Conservation (phyloP, 164 flowering plant genomes). For the Umbilicus rupestris region DNA sequence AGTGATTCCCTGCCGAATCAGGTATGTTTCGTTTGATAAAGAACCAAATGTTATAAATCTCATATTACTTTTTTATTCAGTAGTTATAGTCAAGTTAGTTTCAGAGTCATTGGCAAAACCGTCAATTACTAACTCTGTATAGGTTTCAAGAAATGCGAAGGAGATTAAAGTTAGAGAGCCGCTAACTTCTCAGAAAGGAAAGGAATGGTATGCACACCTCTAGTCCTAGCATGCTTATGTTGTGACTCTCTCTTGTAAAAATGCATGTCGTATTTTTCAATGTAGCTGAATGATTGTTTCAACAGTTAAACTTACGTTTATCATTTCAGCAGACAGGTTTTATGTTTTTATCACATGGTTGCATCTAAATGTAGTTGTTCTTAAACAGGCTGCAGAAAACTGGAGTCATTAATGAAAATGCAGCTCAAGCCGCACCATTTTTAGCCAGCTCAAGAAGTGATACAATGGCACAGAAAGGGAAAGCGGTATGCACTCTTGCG, state of each 20-base stretch:
- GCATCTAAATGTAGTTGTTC: constrained; percentile 12
- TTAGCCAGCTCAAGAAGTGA: constrained; percentile 31
- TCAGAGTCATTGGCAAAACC: neutral
- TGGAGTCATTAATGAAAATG: constrained; percentile 16
- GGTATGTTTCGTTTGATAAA: constrained; percentile 27
- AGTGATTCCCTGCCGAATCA: constrained; percentile 22
- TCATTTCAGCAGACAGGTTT: neutral
- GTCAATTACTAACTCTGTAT: neutral
- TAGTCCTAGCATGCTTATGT: neutral
- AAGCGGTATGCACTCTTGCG: constrained; percentile 31
- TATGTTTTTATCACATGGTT: neutral
- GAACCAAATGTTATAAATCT: neutral
- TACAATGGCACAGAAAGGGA: constrained; percentile 37
- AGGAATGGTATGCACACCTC: constrained; percentile 39
- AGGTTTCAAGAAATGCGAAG: constrained; percentile 31
- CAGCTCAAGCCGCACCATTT: constrained; percentile 20
- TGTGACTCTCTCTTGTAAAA: neutral
- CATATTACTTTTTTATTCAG: neutral
- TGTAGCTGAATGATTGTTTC: neutral
- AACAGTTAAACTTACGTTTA: neutral
- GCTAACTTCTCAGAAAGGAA: constrained; percentile 26
- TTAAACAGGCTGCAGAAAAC: constrained; percentile 29
- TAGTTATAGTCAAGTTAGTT: neutral
- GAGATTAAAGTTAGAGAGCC: constrained; percentile 24
- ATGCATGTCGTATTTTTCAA: neutral